phyloP scores from a whole-genome alignment of 2,329 filamentous ascomycete species.

The Epichloe baconii region DNA sequence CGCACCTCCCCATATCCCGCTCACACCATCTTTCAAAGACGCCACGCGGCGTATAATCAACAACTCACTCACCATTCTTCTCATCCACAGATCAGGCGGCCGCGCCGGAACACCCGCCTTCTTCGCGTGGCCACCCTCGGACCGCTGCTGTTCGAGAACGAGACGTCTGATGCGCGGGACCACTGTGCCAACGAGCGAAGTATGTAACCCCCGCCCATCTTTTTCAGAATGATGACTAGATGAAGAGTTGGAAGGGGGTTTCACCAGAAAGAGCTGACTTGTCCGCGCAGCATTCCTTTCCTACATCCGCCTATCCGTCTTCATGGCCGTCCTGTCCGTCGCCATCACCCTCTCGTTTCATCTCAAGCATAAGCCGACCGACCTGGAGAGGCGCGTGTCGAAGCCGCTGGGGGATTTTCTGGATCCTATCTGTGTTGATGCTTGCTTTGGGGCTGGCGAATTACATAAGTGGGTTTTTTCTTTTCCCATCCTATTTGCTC shows the following conservation, averaged over 20 bases:
- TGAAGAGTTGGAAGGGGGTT: too few species aligned
- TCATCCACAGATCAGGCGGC: neutral
- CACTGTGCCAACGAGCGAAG: slow-evolving; percentile 71
- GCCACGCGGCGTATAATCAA: too few species aligned
- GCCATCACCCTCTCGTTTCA: slow-evolving; percentile 93
- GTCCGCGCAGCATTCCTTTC: slow-evolving; percentile 63
- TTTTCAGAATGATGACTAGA: too few species aligned
- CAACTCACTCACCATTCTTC: too few species aligned
- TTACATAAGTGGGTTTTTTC: slow-evolving; percentile 78
- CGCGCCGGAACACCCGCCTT: slow-evolving; percentile 31
- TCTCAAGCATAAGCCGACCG: slow-evolving; percentile 57
- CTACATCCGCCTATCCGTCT: slow-evolving; percentile 77
- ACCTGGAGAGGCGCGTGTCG: slow-evolving; percentile 62
- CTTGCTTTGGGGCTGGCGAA: slow-evolving; percentile 68
- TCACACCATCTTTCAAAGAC: too few species aligned
- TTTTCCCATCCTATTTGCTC: too few species aligned
- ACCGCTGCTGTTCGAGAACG: slow-evolving; percentile 60
- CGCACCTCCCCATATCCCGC: too few species aligned
- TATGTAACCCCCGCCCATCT: slow-evolving; percentile 17
- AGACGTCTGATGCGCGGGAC: slow-evolving; percentile 60
- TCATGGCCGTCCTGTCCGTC: slow-evolving; percentile 79
- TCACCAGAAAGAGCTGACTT: neutral
- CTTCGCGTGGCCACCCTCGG: slow-evolving; percentile 50
- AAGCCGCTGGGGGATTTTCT: slow-evolving; percentile 85
- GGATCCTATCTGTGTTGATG: slow-evolving; percentile 67